Conservation (phyloP, 257 asterid genomes). For the Solanum clarkiae region DNA sequence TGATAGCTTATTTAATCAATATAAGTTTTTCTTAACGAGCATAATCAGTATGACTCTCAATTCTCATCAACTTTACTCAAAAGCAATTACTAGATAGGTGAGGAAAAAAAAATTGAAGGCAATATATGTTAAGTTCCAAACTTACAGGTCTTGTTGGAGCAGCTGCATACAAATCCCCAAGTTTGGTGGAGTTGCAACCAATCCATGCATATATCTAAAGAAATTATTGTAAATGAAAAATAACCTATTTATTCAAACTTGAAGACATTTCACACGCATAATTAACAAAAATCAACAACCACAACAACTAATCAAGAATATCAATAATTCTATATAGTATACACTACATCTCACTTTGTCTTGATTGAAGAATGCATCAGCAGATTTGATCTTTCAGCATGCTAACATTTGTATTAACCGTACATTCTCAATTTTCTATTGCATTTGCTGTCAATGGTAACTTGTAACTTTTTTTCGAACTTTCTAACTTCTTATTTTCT, state of each 20-base stretch:
- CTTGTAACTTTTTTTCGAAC: background rate
- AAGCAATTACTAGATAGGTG: background rate
- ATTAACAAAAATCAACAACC: background rate
- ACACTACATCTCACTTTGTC: background rate
- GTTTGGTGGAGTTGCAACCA: slow-evolving; percentile 75
- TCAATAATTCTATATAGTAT: background rate
- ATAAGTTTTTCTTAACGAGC: background rate
- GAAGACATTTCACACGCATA: background rate
- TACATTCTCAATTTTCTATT: background rate
- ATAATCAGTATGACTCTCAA: background rate
- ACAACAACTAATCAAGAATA: background rate
- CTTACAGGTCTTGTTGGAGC: slow-evolving; percentile 76
- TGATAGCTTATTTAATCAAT: background rate
- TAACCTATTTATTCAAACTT: background rate
- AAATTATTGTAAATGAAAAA: background rate
- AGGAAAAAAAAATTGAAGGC: background rate
- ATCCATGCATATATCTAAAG: slow-evolving; percentile 85
- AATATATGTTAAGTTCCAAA: background rate
- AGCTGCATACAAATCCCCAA: slow-evolving; percentile 90
- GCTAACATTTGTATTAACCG: background rate
- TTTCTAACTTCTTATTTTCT: background rate
- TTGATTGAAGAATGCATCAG: background rate
- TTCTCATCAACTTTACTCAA: background rate
- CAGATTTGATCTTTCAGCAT: background rate
- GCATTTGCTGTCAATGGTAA: background rate